phyloP scores from a whole-genome alignment of 768 basidiomycete species.

The Guyanaporus albipodus region DNA sequence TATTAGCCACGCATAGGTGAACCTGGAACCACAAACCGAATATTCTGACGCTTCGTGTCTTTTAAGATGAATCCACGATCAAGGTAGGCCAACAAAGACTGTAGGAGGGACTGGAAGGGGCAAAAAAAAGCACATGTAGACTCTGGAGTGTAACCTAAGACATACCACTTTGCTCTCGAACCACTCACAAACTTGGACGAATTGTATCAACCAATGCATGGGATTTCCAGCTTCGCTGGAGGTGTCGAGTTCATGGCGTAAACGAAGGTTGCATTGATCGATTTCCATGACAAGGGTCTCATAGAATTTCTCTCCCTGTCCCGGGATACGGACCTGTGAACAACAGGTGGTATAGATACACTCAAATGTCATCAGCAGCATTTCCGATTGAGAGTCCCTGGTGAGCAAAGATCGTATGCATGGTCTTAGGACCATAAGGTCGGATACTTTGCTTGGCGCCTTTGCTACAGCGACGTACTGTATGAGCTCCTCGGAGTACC shows the following conservation, averaged over 20 bases:
- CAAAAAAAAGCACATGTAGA: conserved; percentile 1
- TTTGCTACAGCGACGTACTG: conserved; percentile 5
- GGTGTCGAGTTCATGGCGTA: conserved; percentile 38
- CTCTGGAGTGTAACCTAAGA: conserved; percentile 8
- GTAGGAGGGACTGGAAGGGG: conserved; percentile 46
- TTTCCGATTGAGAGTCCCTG: conserved; percentile 27
- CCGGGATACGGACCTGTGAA: conserved; percentile 47
- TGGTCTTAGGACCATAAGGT: conserved; percentile 29
- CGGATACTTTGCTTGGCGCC: conserved; percentile 4
- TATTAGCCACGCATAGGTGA: neutral
- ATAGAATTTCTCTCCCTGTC: conserved; percentile 57
- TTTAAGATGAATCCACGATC: conserved; percentile 61
- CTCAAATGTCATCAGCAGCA: conserved; percentile 50
- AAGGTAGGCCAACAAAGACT: conserved; percentile 64
- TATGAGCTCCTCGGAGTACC: neutral
- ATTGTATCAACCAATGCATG: conserved; percentile 54
- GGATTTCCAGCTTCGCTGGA: conserved; percentile 15
- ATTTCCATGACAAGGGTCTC: conserved; percentile 55
- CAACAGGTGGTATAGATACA: conserved; percentile 55
- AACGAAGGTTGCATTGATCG: conserved; percentile 45
- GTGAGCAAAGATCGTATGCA: conserved; percentile 43
- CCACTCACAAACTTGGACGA: conserved; percentile 57
- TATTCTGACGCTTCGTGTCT: conserved; percentile 34
- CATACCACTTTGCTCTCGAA: conserved; percentile 64
- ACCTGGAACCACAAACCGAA: conserved; percentile 39